phyloP scores from a whole-genome alignment of 208 protist species.

The Acanthamoeba sp. region DNA sequence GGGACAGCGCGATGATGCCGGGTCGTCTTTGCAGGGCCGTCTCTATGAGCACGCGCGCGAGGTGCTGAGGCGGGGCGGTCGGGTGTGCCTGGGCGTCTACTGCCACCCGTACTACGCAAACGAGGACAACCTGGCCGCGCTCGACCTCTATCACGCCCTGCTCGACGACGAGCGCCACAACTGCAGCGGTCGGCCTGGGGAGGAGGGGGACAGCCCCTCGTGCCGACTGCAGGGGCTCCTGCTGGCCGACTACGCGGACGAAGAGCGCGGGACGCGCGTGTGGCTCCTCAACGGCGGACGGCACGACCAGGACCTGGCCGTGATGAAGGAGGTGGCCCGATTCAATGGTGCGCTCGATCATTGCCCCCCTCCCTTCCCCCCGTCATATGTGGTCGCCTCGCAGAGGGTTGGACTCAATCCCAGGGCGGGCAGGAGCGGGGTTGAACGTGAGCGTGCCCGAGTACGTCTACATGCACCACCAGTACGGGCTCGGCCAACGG shows the following conservation, averaged over 20 bases:
- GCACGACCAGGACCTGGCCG: constrained; percentile 24
- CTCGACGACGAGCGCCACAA: not conserved
- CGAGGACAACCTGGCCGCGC: constrained; percentile 7
- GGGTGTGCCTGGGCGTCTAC: not conserved
- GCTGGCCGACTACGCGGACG: not conserved
- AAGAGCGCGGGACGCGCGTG: not conserved
- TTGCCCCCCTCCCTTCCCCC: not conserved
- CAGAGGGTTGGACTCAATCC: not conserved
- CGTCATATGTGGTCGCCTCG: not conserved
- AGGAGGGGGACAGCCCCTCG: not conserved
- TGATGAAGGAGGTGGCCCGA: not conserved
- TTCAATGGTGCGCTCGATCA: not conserved
- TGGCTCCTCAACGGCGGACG: not conserved
- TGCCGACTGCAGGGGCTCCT: not conserved
- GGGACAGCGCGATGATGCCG: not conserved
- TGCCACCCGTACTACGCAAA: not conserved
- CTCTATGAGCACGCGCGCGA: not conserved
- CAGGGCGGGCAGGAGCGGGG: not conserved
- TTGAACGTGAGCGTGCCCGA: not conserved
- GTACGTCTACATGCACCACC: not conserved
- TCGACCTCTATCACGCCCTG: constrained; percentile 12
- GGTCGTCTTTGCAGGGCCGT: no score
- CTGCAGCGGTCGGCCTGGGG: not conserved
- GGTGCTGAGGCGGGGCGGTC: not conserved
- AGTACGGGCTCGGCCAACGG: not conserved